Percentiles rank a stretch among this genome's conserved stretches.
These are phyloP conservation scores for Plectosphaerella sp. DNA, from an alignment of 2,329 filamentous ascomycete species.

Conservation along the genomic window DNA sequence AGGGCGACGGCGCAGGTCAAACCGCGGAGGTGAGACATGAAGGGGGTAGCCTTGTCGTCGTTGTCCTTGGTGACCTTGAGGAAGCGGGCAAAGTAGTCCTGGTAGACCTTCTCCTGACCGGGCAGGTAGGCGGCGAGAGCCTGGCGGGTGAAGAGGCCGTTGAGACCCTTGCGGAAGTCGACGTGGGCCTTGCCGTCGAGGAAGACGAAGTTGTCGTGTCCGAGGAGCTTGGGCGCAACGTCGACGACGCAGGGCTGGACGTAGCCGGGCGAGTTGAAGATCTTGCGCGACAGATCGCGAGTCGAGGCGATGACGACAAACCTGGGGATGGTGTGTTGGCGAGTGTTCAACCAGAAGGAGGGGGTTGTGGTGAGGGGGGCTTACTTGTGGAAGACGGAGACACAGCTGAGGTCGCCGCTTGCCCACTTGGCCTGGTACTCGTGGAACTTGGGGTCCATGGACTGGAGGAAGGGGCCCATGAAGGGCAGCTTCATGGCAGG, in stretches of 20 bases:
- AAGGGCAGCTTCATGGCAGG: conserved; percentile 75
- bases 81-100: conserved; percentile 78
- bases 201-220: conserved; percentile 93
- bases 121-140: conserved; percentile 86
- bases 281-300: conserved; percentile 91
- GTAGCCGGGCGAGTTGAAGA: conserved; percentile 88
- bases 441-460: conserved; percentile 85
- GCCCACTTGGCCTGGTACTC: conserved; percentile 91
- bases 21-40: conserved; percentile 90
- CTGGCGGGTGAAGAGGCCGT: conserved; percentile 87
- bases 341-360: conserved; percentile 4
- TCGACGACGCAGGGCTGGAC: conserved; percentile 98
- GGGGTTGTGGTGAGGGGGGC: conserved; percentile 18
- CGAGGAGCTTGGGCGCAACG: conserved; percentile 86
- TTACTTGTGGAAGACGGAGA: conserved; percentile 98
- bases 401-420: conserved; percentile 88
- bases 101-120: conserved; percentile 88
- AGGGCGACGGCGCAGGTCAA: conserved; percentile 92
- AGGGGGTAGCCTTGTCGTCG: conserved; percentile 71
- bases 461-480: conserved; percentile 93
- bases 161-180: conserved; percentile 95
- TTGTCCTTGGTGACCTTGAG: conserved; percentile 69
- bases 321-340: conserved; percentile 35
- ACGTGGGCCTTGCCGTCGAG: conserved; percentile 92
- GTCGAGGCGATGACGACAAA: conserved; percentile 97